A percentile compares a stretch with the other conserved stretches of the same genome.
Evolutionary conservation across 768 basidiomycete genomes (phyloP).

Genomic region (Amanita subjunquillea): DNA sequence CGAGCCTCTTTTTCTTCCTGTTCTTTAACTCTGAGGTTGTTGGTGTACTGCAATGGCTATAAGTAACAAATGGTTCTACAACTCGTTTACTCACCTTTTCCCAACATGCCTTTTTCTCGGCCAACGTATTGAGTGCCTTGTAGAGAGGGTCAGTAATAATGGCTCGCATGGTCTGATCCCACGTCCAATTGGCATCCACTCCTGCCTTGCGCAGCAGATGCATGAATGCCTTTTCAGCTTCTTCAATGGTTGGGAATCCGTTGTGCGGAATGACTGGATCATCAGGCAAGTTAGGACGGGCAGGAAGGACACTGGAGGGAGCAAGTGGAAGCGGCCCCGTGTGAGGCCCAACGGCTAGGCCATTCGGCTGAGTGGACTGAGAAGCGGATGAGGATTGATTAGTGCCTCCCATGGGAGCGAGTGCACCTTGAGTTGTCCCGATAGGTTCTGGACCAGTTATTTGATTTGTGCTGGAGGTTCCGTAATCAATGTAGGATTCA

Average conservation of each 20-base stretch:
- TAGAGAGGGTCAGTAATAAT: conserved; percentile 98
- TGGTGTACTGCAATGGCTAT: conserved; percentile 51
- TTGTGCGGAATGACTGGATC: conserved; percentile 86
- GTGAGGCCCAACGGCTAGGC: conserved; percentile 39
- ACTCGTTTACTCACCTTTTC: conserved; percentile 57
- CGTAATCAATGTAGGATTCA: conserved; percentile 6
- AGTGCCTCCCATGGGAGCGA: conserved; percentile 41
- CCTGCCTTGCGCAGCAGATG: conserved; percentile 84
- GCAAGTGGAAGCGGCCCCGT: conserved; percentile 51
- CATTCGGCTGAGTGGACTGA: conserved; percentile 39
- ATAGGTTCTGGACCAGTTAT: conserved; percentile 33
- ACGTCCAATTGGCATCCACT: conserved; percentile 88
- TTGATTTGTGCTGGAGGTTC: conserved; percentile 12
- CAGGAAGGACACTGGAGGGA: conserved; percentile 51
- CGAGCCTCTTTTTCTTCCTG: conserved; percentile 80
- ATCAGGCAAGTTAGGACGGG: conserved; percentile 72
- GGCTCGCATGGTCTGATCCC: conserved; percentile 97
- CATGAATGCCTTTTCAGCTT: conserved; percentile 91
- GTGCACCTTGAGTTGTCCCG: conserved; percentile 41
- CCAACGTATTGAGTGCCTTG: conserved; percentile 85
- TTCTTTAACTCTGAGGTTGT: conserved; percentile 67
- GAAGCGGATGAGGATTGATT: conserved; percentile 39
- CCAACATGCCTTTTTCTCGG: conserved; percentile 91
- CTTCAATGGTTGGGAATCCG: conserved; percentile 77
- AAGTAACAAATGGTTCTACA: conserved; percentile 2